Evolutionary conservation across 2,329 filamentous ascomycete genomes (phyloP).

Genomic region (Emergomyces africanus): DNA sequence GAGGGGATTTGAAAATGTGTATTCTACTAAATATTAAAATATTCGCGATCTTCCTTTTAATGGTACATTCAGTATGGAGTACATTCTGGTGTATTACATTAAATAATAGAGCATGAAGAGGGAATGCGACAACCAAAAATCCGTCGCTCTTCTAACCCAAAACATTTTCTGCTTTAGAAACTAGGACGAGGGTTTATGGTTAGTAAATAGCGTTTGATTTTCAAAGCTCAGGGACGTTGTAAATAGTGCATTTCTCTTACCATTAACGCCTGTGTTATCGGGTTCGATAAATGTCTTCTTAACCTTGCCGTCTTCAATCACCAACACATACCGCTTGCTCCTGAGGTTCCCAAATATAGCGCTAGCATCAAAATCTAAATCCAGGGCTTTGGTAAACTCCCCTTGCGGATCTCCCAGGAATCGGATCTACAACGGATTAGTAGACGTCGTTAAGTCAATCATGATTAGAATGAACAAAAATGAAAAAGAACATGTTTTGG

Average conservation of each 20-base stretch:
- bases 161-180: constrained; percentile 39
- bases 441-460: neutral
- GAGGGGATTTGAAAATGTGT: too few relatives aligned
- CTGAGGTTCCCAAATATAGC: constrained; percentile 70
- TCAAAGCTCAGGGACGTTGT: neutral
- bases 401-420: constrained; percentile 75
- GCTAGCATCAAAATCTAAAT: constrained; percentile 67
- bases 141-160: constrained; percentile 22
- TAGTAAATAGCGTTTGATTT: neutral
- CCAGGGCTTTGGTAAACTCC: constrained; percentile 69
- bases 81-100: neutral
- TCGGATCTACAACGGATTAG: constrained; percentile 49
- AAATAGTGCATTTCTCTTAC: too few relatives aligned
- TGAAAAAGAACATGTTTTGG: too few relatives aligned
- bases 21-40: too few relatives aligned
- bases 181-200: constrained; percentile 16
- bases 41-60: neutral
- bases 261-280: constrained; percentile 70
- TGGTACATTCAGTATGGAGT: neutral
- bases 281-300: constrained; percentile 71
- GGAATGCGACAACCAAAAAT: neutral
- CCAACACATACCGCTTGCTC: constrained; percentile 77
- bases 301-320: constrained; percentile 75
- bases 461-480: too few relatives aligned
- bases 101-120: neutral